phyloP scores from a whole-genome alignment of 495 filamentous ascomycete species.

The Hypoxylon rickii region DNA sequence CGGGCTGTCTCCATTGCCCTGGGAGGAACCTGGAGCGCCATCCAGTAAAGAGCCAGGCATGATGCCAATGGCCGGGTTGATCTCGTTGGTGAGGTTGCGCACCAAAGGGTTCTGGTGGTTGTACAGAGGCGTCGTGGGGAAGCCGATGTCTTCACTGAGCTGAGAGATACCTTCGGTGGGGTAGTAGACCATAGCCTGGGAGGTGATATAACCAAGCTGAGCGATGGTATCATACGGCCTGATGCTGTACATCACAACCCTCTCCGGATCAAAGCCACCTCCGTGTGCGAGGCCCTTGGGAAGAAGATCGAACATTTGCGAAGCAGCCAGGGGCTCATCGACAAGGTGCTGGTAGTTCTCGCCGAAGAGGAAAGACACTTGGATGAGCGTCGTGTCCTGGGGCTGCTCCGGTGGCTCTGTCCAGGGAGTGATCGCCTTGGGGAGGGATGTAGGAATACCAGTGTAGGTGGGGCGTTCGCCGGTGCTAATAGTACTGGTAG shows the following conservation, averaged over 20 bases:
- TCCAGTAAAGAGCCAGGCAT: conserved; percentile 58
- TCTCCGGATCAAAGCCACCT: conserved; percentile 50
- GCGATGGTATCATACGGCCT: conserved; percentile 75
- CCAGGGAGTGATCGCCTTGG: conserved; percentile 73
- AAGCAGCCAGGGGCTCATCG: conserved; percentile 65
- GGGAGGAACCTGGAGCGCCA: conserved; percentile 36
- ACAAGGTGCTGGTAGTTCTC: conserved; percentile 87
- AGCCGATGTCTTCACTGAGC: conserved; percentile 66
- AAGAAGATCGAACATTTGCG: conserved; percentile 85
- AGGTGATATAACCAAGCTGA: conserved; percentile 78
- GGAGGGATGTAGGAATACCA: conserved; percentile 66
- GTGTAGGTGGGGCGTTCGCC: conserved; percentile 35
- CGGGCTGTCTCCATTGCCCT: conserved; percentile 28
- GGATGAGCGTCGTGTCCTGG: conserved; percentile 66
- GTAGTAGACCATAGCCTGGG: conserved; percentile 75
- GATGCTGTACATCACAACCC: conserved; percentile 72
- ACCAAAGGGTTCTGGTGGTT: conserved; percentile 63
- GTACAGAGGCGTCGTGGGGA: conserved; percentile 74
- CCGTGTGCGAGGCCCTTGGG: conserved; percentile 76
- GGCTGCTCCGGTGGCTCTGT: conserved; percentile 50
- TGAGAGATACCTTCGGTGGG: conserved; percentile 66
- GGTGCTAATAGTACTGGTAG: conserved; percentile 37
- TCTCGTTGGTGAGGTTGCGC: conserved; percentile 71
- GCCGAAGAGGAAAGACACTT: conserved; percentile 79
- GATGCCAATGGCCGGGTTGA: conserved; percentile 85